Evolutionary conservation across 805 yeast species (phyloP), one percentile per base, ranked within the genome.

Genomic region (Candida piceae): DNA sequence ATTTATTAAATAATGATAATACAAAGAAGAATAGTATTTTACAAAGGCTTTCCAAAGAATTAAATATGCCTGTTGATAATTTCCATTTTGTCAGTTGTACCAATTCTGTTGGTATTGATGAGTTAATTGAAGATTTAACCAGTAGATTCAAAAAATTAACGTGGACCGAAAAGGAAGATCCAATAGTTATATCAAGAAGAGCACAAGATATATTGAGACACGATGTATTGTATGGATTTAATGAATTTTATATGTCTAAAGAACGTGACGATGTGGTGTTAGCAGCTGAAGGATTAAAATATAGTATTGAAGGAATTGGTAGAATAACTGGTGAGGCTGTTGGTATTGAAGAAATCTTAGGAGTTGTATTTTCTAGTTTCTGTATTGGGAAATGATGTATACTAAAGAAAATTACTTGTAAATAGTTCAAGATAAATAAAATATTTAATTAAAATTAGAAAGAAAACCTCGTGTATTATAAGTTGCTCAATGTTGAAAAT

Each of bases 321-420:
- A 84, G 80, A 52, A 84, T 93, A 18, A 89, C 97, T 0, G 98
- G 97, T 1, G 84, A 84, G 27, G 74, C 86, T 0, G 77, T 90
- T 11, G 95, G 95, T 0, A 71, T 89, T 0, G 97, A 93, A 49
- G 97, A 93, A 53, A 78, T 93, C 1, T 64, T 93, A 5, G 96
- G 93, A 1, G 90, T 85, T 1, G 93, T 93, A 0, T 93, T 93
- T 54, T 80, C 95, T 2, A 83, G 78, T 43, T 93, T 93, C 57
- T 93, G 98, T 59, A 87, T 93, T 16, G 98, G 98, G 0, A 90
- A 90, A 58, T 90, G 48, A 41, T n/a, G n/a, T n/a, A n/a, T n/a
- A n/a, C n/a, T n/a, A 28, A 25, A 29, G 29, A 16, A 37, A 27
- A 15, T 7, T 27, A 24, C 13, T 5, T 27, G 9, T 27, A 15